A percentile compares a stretch with the other conserved stretches of the same genome.
These are phyloP conservation scores for Entomortierella beljakovae DNA, from an alignment of 192 early-diverging fungal species.

Conservation along the genomic window DNA sequence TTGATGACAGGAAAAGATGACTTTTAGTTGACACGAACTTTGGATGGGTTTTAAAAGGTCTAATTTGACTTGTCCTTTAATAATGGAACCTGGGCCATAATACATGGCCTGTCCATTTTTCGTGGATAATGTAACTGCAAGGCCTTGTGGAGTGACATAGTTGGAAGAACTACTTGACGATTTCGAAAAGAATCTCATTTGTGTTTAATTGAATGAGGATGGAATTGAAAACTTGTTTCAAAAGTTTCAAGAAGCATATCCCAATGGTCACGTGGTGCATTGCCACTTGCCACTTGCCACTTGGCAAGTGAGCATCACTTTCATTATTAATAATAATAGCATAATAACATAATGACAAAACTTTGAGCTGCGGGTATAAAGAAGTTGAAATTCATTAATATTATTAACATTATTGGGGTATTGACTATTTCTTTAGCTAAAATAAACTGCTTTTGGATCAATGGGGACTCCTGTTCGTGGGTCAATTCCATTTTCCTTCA, in stretches of 20 bases:
- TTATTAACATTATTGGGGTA: too few relatives aligned
- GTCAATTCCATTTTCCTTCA: conserved; percentile 71
- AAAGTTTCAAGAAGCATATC: too few relatives aligned
- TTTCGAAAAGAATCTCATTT: conserved; percentile 32
- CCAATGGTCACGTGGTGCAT: too few relatives aligned
- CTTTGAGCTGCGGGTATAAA: too few relatives aligned
- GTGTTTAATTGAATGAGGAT: not conserved
- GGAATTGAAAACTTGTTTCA: not conserved
- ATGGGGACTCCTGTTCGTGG: conserved; percentile 66
- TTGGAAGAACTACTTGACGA: not conserved
- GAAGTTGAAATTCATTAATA: too few relatives aligned
- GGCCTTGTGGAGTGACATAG: conserved; percentile 22
- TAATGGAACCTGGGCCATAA: conserved; percentile 23
- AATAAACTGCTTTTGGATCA: conserved; percentile 69
- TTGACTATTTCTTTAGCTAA: conserved; percentile 28
- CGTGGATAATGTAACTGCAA: conserved; percentile 11
- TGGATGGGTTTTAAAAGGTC: conserved; percentile 17
- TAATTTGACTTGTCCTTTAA: conserved; percentile 32
- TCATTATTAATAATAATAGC: too few relatives aligned
- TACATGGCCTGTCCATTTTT: conserved; percentile 18
- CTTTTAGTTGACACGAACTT: conserved; percentile 14
- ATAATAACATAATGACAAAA: too few relatives aligned
- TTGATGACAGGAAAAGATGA: conserved; percentile 41
- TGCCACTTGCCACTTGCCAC: too few relatives aligned
- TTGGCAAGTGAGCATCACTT: too few relatives aligned